Evolutionary conservation across 441 rosid genomes (phyloP).

Genomic region (Populus hybrid): DNA sequence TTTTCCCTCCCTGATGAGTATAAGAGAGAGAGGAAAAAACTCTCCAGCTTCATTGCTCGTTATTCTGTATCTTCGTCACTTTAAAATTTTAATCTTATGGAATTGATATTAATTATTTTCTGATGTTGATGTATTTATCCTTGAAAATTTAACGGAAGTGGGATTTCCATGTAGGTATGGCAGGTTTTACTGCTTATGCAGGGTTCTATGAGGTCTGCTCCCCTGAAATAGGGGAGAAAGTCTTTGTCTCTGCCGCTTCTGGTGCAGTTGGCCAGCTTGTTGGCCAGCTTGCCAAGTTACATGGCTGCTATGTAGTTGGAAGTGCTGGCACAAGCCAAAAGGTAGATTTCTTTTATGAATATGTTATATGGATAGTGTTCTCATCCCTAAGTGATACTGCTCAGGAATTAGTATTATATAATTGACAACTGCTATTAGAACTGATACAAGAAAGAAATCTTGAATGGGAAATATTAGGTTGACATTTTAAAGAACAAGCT

Average conservation of each 20-base stretch:
- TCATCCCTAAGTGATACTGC: not conserved
- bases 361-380: not conserved
- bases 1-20: not conserved
- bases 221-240: conserved; percentile 61
- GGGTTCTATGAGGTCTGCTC: conserved; percentile 70
- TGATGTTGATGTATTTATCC: not conserved
- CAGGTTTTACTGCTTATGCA: conserved; percentile 75
- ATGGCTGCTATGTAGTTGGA: conserved; percentile 84
- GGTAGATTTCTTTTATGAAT: conserved; percentile 24
- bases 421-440: not conserved
- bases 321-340: conserved; percentile 71
- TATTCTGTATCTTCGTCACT: not conserved
- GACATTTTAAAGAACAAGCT: conserved; percentile 58
- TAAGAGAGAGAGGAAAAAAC: not conserved
- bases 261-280: conserved; percentile 93
- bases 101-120: no score
- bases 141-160: not conserved
- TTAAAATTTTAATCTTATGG: not conserved
- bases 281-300: conserved; percentile 80
- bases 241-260: conserved; percentile 75
- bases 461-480: conserved; percentile 40
- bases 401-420: not conserved
- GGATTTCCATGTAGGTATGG: conserved; percentile 54
- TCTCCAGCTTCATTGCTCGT: not conserved
- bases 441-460: not conserved